phyloP scores from a whole-genome alignment of 2,329 filamentous ascomycete genomes.

The Exophiala viscosa region DNA sequence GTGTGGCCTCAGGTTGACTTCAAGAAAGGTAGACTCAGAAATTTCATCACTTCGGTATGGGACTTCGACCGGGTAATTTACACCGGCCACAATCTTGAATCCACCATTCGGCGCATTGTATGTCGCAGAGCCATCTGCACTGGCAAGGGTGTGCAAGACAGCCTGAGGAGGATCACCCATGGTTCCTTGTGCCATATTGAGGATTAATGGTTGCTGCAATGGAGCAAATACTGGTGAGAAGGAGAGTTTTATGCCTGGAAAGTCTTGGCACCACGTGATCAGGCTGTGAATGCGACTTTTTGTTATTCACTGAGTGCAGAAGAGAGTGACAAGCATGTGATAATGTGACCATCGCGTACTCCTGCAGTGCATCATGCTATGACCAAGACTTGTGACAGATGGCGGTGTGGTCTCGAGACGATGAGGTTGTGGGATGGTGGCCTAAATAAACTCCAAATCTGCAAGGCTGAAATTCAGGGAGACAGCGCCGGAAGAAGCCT shows the following conservation, averaged over 20 bases:
- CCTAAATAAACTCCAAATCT: too few species aligned
- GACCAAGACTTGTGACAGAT: too few species aligned
- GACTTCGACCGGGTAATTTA: slow-evolving; percentile 91
- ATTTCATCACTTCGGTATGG: slow-evolving; percentile 77
- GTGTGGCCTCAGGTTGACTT: slow-evolving; percentile 83
- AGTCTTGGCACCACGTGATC: neutral
- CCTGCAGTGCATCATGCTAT: neutral
- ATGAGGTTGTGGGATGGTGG: too few species aligned
- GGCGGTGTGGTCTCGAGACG: too few species aligned
- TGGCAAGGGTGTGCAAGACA: slow-evolving; percentile 18
- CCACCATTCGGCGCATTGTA: slow-evolving; percentile 55
- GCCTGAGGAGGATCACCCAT: slow-evolving; percentile 18
- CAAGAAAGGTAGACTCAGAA: slow-evolving; percentile 83
- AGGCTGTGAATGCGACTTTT: neutral
- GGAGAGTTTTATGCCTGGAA: neutral
- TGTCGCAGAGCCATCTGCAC: slow-evolving; percentile 26
- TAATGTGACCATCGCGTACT: neutral
- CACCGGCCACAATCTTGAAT: slow-evolving; percentile 76
- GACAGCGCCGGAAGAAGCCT: neutral
- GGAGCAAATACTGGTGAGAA: neutral
- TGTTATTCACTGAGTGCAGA: neutral
- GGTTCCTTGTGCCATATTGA: slow-evolving; percentile 9
- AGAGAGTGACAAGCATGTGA: neutral
- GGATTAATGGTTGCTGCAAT: neutral
- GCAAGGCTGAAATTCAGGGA: neutral